These are phyloP conservation scores for Bothriochloa decipiens DNA, from an alignment of 176 grass and related monocot species.

Conservation along the genomic window DNA sequence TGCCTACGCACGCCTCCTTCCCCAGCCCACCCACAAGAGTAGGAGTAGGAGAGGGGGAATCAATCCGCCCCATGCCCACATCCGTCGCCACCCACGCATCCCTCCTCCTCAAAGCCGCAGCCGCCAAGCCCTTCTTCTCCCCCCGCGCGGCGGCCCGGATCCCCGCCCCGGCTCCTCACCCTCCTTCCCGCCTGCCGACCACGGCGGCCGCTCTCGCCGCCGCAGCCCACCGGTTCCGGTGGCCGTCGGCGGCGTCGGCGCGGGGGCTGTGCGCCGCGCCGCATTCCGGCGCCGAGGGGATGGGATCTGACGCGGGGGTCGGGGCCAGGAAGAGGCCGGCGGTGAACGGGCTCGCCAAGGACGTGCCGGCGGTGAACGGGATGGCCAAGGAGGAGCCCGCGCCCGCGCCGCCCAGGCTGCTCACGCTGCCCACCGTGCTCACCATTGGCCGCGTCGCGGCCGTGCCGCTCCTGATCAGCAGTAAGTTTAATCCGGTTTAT, in stretches of 20 bases:
- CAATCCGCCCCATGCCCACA: constrained; percentile 56
- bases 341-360: constrained; percentile 54
- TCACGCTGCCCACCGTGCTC: constrained; percentile 90
- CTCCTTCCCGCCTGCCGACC: neutral
- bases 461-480: constrained; percentile 86
- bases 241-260: constrained; percentile 36
- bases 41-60: neutral
- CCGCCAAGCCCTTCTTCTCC: constrained; percentile 54
- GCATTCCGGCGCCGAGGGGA: constrained; percentile 46
- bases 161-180: neutral
- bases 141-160: constrained; percentile 50
- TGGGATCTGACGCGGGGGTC: constrained; percentile 50
- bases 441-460: constrained; percentile 89
- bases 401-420: constrained; percentile 44
- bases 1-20: neutral
- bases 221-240: constrained; percentile 47
- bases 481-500: constrained; percentile 44
- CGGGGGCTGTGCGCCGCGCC: constrained; percentile 54
- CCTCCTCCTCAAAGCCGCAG: constrained; percentile 51
- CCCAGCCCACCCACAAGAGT: neutral
- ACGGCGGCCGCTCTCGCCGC: constrained; percentile 17
- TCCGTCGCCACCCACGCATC: constrained; percentile 50
- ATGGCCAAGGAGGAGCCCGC: constrained; percentile 29
- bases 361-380: constrained; percentile 36
- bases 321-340: constrained; percentile 31